phyloP scores from a whole-genome alignment of 768 basidiomycete species.

The Cubamyces lactineus region DNA sequence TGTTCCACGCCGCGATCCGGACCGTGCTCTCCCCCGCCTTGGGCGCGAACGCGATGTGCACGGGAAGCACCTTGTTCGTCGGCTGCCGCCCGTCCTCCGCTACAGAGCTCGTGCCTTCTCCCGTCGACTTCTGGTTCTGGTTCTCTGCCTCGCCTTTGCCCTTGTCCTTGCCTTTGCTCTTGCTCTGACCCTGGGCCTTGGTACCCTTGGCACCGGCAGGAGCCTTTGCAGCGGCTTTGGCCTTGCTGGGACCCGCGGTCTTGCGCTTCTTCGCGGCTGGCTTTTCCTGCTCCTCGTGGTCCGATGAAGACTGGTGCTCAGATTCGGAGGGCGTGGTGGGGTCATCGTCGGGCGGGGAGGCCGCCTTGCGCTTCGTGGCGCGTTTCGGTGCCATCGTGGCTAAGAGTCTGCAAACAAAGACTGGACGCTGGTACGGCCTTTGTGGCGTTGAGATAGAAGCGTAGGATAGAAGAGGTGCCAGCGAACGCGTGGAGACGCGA shows the following conservation, averaged over 20 bases:
- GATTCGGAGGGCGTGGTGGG: constrained; percentile 15
- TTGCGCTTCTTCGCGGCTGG: constrained; percentile 16
- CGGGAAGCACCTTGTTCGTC: constrained; percentile 75
- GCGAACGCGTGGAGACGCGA: background rate
- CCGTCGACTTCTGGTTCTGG: background rate
- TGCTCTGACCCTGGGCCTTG: background rate
- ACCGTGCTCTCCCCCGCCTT: constrained; percentile 47
- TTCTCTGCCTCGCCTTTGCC: background rate
- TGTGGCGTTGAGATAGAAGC: too few species aligned
- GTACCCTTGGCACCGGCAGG: background rate
- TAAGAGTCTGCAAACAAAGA: too few species aligned
- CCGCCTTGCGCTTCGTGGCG: constrained; percentile 24
- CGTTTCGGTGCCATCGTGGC: constrained; percentile 24
- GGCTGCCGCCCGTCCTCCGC: constrained; percentile 48
- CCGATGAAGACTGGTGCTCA: constrained; percentile 1
- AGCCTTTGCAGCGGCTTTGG: constrained; percentile 4
- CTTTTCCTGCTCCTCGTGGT: constrained; percentile 6
- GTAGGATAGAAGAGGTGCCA: background rate
- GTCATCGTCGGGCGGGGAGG: background rate
- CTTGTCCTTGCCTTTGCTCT: constrained; percentile 8
- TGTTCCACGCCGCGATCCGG: constrained; percentile 76
- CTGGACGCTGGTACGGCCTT: too few species aligned
- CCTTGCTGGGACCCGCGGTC: background rate
- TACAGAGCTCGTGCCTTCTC: background rate
- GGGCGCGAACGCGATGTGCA: constrained; percentile 57